These are phyloP conservation scores for Tuber umbilicatum DNA, from an alignment of 495 filamentous ascomycete species.

Conservation along the genomic window DNA sequence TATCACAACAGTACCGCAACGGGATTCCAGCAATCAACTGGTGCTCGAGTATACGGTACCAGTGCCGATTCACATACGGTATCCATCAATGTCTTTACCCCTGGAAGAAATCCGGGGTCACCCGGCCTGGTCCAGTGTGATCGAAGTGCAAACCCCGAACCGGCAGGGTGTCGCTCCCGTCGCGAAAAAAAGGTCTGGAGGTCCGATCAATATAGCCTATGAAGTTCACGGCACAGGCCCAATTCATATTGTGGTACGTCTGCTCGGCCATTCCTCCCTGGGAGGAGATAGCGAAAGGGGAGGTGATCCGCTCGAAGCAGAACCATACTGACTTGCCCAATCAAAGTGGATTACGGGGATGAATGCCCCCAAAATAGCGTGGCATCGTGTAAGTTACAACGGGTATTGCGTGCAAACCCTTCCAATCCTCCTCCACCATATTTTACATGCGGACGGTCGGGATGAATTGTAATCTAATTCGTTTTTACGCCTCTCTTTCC, in stretches of 20 bases:
- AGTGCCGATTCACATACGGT: neutral
- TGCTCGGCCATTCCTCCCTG: conserved; percentile 15
- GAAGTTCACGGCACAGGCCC: conserved; percentile 73
- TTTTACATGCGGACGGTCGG: neutral
- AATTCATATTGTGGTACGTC: conserved; percentile 62
- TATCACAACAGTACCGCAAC: neutral
- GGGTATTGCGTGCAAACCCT: neutral
- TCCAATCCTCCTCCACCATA: neutral
- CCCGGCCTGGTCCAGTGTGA: conserved; percentile 34
- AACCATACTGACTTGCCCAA: conserved; percentile 36
- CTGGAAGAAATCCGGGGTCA: conserved; percentile 39
- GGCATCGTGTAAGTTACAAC: conserved; percentile 45
- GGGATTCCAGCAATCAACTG: neutral
- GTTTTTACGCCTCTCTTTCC: conserved; percentile 41
- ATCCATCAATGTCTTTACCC: conserved; percentile 17
- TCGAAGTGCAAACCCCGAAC: conserved; percentile 30
- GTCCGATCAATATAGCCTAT: conserved; percentile 40
- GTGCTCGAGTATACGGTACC: too few relatives aligned
- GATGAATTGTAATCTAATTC: conserved; percentile 23
- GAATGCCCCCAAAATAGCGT: conserved; percentile 53
- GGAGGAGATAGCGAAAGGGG: neutral
- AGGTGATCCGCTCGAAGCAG: neutral
- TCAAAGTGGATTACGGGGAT: conserved; percentile 59
- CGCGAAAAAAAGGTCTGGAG: conserved; percentile 36
- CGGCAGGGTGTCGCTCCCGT: conserved; percentile 33